These are phyloP conservation scores for Stentor coeruleus DNA, from an alignment of 73 alveolate genomes.

Conservation along the genomic window DNA sequence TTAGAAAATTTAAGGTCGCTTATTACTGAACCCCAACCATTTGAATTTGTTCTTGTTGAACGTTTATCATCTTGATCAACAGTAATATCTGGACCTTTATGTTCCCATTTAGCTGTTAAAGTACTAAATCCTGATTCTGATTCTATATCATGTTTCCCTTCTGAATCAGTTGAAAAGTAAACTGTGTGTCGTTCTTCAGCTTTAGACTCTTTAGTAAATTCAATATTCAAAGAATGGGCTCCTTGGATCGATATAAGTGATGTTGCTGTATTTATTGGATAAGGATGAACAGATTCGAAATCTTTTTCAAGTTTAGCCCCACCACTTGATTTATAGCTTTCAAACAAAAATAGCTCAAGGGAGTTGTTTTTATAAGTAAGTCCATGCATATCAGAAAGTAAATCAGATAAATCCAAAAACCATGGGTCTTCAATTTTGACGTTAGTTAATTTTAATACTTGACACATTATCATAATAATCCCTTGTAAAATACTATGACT, in stretches of 20 bases:
- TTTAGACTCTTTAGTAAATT: neutral
- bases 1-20: neutral
- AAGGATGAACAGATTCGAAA: conserved; percentile 12
- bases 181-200: conserved; percentile 9
- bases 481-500: neutral
- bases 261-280: neutral
- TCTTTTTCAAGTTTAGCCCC: neutral
- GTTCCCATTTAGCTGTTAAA: neutral
- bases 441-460: neutral
- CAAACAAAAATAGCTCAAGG: neutral
- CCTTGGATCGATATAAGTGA: neutral
- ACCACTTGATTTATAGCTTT: neutral
- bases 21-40: conserved; percentile 17
- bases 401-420: neutral
- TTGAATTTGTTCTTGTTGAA: conserved; percentile 23
- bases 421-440: neutral
- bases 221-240: conserved; percentile 4
- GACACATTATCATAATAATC: neutral
- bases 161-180: neutral
- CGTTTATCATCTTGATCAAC: neutral
- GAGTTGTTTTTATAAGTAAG: conserved; percentile 4
- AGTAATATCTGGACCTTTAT: conserved; percentile 26
- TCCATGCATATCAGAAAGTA: conserved; percentile 17
- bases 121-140: neutral
- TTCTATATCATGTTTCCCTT: neutral